Base-by-base conservation (phyloP, 2,329 filamentous ascomycete species). In the Beauveria bassiana region DNA sequence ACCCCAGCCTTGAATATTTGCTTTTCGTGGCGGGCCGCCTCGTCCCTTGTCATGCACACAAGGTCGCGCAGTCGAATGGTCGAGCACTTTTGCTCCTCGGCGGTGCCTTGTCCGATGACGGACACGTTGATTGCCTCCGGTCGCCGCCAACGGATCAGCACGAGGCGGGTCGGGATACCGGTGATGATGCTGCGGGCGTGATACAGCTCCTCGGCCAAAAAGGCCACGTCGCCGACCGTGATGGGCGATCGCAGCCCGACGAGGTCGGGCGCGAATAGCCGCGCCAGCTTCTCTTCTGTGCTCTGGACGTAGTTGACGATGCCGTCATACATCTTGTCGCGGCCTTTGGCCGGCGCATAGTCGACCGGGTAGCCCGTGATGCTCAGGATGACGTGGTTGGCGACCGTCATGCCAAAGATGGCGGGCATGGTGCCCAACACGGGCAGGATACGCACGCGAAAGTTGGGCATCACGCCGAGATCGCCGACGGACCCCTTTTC, bases 381-480 rank as follows among this genome's bases (percentile, higher is more conserved):
- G 62, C 86, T 85, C 61, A 96, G 82, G 66, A 99, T 93, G 63
- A 98, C 86, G 71, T 98, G 91, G 74, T 98, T 99, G 4, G 95
- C 95, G 9, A 90, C 85, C 0, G 89, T 90, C 61, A 97, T 89
- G 9, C 95, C 95, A 72, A 99, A 99, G 1, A 98, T 88, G 2
- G 95, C 93, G 0, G 95, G 95, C 93, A 99, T 97, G 0, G 95
- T 99, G 1, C 95, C 95, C 3, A 99, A 78, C 0, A 99, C 95
- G 0, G 95, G 95, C 9, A 99, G 76, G 62, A 99, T 99, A n/a
- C 95, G 84, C 10, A 96, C 91, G 26, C 95, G 84, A 73, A 99
- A 99, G 71, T 96, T 93, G 1, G 93, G 90, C 56, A 99, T 82
- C 0, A 96, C 90, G 49, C 92, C 90, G 0, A 98, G 81, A 66